These are phyloP conservation scores for Bacterosira constricta DNA, from an alignment of 108 stramenopile species.

Conservation along the genomic window DNA sequence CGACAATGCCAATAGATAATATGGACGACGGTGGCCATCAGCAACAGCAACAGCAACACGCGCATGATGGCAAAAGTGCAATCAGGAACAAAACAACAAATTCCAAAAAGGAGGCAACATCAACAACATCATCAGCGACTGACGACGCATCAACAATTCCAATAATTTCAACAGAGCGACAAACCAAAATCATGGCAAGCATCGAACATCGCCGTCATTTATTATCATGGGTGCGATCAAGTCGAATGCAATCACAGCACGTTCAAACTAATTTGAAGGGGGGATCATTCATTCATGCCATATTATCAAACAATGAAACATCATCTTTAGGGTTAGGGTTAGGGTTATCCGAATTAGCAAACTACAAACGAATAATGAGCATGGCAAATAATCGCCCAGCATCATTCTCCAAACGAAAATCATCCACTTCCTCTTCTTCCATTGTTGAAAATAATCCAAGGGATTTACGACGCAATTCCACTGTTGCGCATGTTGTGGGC, in stretches of 20 bases:
- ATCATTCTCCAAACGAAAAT: neutral
- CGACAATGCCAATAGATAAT: too few species aligned
- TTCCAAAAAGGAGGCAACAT: too few species aligned
- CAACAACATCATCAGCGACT: too few species aligned
- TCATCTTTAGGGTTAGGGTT: neutral
- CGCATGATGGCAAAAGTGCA: too few species aligned
- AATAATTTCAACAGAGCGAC: too few species aligned
- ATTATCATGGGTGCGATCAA: neutral
- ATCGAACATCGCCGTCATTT: slow-evolving; percentile 1
- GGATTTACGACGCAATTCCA: neutral
- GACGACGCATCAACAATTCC: too few species aligned
- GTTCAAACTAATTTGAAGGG: neutral
- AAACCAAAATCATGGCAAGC: neutral
- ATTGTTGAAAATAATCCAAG: neutral
- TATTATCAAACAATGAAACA: neutral
- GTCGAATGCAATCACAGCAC: neutral
- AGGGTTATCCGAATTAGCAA: neutral
- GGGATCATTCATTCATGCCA: neutral
- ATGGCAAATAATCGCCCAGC: neutral
- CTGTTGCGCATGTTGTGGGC: neutral
- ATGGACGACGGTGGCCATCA: too few species aligned
- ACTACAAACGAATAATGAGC: neutral
- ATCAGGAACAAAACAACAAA: too few species aligned
- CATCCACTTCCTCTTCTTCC: neutral
- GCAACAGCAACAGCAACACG: too few species aligned